phyloP scores from a whole-genome alignment of 345 rosid genomes.

The Zanthoxylum bungeanum region DNA sequence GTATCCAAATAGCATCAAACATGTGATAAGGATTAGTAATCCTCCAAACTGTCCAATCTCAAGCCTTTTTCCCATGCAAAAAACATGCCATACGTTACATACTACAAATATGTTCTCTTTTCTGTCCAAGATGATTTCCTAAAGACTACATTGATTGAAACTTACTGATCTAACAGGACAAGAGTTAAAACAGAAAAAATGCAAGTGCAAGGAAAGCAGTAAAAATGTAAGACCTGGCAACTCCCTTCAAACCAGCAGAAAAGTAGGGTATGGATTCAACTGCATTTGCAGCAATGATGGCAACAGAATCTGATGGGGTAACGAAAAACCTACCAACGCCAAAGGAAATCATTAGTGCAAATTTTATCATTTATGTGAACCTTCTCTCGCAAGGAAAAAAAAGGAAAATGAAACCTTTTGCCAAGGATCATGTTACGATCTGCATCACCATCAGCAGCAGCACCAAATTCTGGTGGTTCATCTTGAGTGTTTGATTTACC shows the following conservation, averaged over 20 bases:
- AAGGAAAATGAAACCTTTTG: constrained; percentile 56
- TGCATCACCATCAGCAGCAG: constrained; percentile 99
- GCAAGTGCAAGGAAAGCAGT: constrained; percentile 8
- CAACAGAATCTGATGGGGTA: constrained; percentile 98
- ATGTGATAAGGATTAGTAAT: not conserved
- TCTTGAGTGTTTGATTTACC: constrained; percentile 60
- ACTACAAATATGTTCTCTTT: not conserved
- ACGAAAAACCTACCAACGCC: constrained; percentile 76
- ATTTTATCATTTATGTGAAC: constrained; percentile 7
- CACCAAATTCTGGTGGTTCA: constrained; percentile 98
- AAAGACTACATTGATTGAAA: not conserved
- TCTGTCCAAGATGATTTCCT: not conserved
- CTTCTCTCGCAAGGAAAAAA: constrained; percentile 5
- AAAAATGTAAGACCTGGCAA: constrained; percentile 68
- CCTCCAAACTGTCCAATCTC: not conserved
- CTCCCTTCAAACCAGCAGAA: constrained; percentile 94
- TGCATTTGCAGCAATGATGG: constrained; percentile 98
- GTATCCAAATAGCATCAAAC: not conserved
- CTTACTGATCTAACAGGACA: not conserved
- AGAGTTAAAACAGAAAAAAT: not conserved
- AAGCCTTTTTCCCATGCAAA: not conserved
- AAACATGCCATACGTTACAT: not conserved
- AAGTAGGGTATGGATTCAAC: constrained; percentile 87
- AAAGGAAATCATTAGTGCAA: constrained; percentile 10
- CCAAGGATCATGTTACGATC: constrained; percentile 99